Evolutionary conservation across 257 asterid species (phyloP).

Genomic region (Cinchona pubescens): DNA sequence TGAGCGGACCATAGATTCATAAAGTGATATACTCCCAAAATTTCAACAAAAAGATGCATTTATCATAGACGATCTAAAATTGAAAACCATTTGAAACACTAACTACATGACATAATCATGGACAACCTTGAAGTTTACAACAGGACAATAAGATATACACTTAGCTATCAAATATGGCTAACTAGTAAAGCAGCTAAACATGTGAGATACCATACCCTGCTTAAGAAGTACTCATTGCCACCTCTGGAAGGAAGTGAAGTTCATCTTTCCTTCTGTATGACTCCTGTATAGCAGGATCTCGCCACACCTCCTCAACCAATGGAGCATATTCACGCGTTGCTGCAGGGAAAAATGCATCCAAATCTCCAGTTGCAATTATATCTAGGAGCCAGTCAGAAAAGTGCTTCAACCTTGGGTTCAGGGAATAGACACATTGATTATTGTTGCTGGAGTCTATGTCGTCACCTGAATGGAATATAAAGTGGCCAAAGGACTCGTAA

Average conservation of each 20-base stretch:
- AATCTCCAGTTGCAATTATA: constrained; percentile 93
- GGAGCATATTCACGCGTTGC: constrained; percentile 98
- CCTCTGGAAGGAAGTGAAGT: constrained; percentile 91
- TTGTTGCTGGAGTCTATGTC: constrained; percentile 37
- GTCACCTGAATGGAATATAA: constrained; percentile 40
- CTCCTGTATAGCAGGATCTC: constrained; percentile 85
- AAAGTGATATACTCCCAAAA: neutral
- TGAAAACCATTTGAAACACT: neutral
- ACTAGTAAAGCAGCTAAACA: neutral
- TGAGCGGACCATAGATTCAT: neutral
- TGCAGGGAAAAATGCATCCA: constrained; percentile 97
- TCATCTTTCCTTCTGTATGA: constrained; percentile 71
- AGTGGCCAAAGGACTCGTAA: neutral
- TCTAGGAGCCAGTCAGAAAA: constrained; percentile 96
- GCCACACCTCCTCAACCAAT: constrained; percentile 92
- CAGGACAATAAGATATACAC: neutral
- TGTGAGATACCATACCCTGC: constrained; percentile 71
- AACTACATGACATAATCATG: neutral
- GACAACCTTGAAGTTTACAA: neutral
- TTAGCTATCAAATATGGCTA: neutral
- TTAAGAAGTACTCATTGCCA: constrained; percentile 80
- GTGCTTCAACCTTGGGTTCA: constrained; percentile 77
- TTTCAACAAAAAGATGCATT: neutral
- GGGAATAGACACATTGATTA: constrained; percentile 63
- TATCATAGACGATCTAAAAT: neutral